A percentile compares a stretch with the other conserved stretches of the same genome.
These are phyloP conservation scores for Rhododendron ovatum DNA, from an alignment of 148 eudicot genomes.

Conservation along the genomic window DNA sequence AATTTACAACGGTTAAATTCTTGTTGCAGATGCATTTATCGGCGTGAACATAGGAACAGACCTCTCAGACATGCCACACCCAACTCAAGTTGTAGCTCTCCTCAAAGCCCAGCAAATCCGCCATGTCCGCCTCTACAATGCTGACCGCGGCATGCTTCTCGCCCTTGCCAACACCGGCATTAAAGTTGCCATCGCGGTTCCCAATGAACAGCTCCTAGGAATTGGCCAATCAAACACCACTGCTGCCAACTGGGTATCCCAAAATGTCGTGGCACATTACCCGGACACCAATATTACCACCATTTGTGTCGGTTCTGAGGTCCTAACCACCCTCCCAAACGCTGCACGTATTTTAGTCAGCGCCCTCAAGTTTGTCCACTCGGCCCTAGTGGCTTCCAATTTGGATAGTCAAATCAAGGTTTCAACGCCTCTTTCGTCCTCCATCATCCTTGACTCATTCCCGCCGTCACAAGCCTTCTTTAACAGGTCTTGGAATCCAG, in stretches of 20 bases:
- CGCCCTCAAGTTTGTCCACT: slow-evolving; percentile 64
- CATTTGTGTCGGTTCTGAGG: slow-evolving; percentile 82
- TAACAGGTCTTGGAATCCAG: slow-evolving; percentile 59
- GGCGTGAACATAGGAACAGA: slow-evolving; percentile 84
- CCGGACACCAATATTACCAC: slow-evolving; percentile 81
- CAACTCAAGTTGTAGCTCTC: slow-evolving; percentile 87
- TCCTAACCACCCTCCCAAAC: slow-evolving; percentile 55
- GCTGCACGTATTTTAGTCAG: slow-evolving; percentile 54
- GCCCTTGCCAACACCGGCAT: slow-evolving; percentile 80
- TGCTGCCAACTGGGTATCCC: slow-evolving; percentile 83
- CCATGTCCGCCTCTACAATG: slow-evolving; percentile 65
- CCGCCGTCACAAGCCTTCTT: slow-evolving; percentile 91
- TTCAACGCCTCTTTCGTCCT: slow-evolving; percentile 67
- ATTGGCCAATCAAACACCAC: slow-evolving; percentile 80
- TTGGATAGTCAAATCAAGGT: slow-evolving; percentile 63
- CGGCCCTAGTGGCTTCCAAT: slow-evolving; percentile 75
- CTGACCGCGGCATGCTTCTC: slow-evolving; percentile 72
- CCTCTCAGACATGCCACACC: slow-evolving; percentile 82
- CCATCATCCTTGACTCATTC: slow-evolving; percentile 71
- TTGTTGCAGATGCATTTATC: slow-evolving; percentile 59
- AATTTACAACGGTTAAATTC: neutral
- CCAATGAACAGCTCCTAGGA: slow-evolving; percentile 75
- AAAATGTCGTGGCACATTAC: slow-evolving; percentile 72
- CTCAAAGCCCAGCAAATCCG: slow-evolving; percentile 70
- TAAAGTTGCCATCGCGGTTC: slow-evolving; percentile 57